Base-by-base conservation (phyloP, 1,284 basidiomycete species). In the Cryptococcus sp. region DNA sequence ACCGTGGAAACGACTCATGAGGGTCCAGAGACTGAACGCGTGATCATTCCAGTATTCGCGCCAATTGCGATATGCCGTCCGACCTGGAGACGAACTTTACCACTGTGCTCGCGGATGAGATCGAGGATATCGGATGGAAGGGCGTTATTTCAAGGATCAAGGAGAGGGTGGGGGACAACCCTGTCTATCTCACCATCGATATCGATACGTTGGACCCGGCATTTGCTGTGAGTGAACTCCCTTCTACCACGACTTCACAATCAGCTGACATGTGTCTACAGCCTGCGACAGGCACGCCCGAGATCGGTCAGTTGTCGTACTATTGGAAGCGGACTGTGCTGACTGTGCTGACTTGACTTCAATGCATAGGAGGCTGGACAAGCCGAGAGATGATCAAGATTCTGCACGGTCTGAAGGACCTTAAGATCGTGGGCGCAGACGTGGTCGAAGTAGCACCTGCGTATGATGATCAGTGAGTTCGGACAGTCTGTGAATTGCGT, bases 231-330 rank as follows among this genome's bases (percentile, higher is more conserved):
- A 41, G 56, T 47, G 19, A 3, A 20, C 15, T 15, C n/a, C 2
- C 5, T 20, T 8, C 22, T 25, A 7, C 27, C 16, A 3, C 17
- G 49, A 40, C 25, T 17, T 20, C 38, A 11, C 3, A 17, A 20
- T 10, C 5, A n/a, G 19, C 19, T 39, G n/a, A n/a, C n/a, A 11
- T 19, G 11, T 17, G 17, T 42, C 71, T 88, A 55, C 88, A 89
- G 47, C 89, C 89, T 55, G 89, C 85, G 8, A 90, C 62, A 87
- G 89, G 90, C n/a, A 91, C 90, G 3, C 89, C 89, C 7, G 89
- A 91, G 76, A 84, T 86, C 17, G 90, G 89, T 42, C 88, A 41
- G 55, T 51, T 25, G 3, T 50, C n/a, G 16, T 27, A 88, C 15
- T 90, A 87, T 87, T 89, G 88, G 5, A 87, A 84, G n/a, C 83